Evolutionary conservation across 371 early-diverging fungal genomes (phyloP), one percentile per base, ranked within the genome.

Genomic region (Chytridiales sp.): DNA sequence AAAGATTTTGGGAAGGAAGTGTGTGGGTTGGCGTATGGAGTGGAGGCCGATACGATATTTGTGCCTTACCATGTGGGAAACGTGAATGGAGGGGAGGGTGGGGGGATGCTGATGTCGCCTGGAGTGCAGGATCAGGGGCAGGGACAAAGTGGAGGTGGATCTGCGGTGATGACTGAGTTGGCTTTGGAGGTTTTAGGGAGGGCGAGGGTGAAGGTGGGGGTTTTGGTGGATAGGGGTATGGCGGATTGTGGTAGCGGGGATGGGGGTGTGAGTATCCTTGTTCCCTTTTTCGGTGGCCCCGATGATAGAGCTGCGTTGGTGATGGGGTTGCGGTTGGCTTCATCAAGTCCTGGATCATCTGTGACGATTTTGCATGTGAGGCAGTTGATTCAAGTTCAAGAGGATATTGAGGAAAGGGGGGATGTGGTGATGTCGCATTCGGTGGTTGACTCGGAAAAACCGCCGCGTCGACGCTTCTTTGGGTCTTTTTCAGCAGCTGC

Each of bases 1-100:
- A 32, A 36, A 27, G 59, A 59, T 22, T 59, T 49, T 40, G 59
- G 49, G 9, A 47, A 49, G 36, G 59, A 59, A 21, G 49, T 59
- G 6, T 19, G 49, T 13, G 24, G 36, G 40, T 27, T 59, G 5
- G 59, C 59, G 11, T 48, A 6, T 30, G 40, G 40, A 40, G 49
- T n/a, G 6, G 49, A 59, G 9, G 34, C 26, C 19, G 59, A 59
- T 13, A 59, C 42, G 26, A 59, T 49, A 19, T 32, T 59, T 27
- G 49, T 59, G 2, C 59, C 59, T 4, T 59, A 50, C 49, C 9
- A 40, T 11, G 21, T 49, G 48, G 15, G 32, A 27, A 30, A 35
- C 9, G 27, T 4, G n/a, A n/a, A n/a, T n/a, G n/a, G n/a, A n/a
- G n/a, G n/a, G n/a, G n/a, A n/a, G n/a, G n/a, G n/a, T n/a, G n/a